These are phyloP conservation scores for Smittium mucronatum DNA, from an alignment of 371 early-diverging fungal species.

Conservation along the genomic window DNA sequence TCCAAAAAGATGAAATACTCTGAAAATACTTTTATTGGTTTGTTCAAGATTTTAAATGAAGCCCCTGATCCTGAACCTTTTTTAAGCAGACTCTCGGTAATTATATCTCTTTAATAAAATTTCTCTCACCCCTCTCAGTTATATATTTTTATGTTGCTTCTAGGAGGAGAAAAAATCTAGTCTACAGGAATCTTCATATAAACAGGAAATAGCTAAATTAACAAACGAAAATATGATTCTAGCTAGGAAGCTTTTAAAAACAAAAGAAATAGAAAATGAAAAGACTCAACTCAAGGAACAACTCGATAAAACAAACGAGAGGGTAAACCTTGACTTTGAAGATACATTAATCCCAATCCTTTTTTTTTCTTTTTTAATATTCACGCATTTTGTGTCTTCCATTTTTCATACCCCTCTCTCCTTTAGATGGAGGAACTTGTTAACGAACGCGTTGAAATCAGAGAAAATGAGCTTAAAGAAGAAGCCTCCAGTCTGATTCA, in stretches of 20 bases:
- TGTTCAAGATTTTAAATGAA: slow-evolving; percentile 67
- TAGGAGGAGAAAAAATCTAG: background rate
- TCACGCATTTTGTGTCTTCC: background rate
- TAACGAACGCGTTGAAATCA: slow-evolving; percentile 36
- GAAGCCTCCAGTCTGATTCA: slow-evolving; percentile 60
- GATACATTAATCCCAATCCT: background rate
- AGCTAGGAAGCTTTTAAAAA: slow-evolving; percentile 11
- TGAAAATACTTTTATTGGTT: slow-evolving; percentile 64
- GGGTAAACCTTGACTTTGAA: background rate
- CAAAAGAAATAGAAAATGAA: slow-evolving; percentile 22
- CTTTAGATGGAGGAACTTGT: slow-evolving; percentile 45
- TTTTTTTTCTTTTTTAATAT: background rate
- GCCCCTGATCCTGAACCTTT: slow-evolving; percentile 77
- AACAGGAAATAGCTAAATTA: background rate
- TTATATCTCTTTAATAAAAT: background rate
- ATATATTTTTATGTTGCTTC: background rate
- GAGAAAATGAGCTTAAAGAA: slow-evolving; percentile 50
- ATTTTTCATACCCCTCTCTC: background rate
- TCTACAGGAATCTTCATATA: background rate
- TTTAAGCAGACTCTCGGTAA: slow-evolving; percentile 14
- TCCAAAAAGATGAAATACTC: slow-evolving; percentile 70
- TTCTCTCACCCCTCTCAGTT: background rate
- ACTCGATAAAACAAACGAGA: slow-evolving; percentile 9
- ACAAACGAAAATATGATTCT: slow-evolving; percentile 2
- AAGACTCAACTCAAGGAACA: slow-evolving; percentile 12